A percentile compares a stretch with the other conserved stretches of the same genome.
These are phyloP conservation scores for Penicillium silybi DNA, from an alignment of 495 filamentous ascomycete species.

Conservation along the genomic window DNA sequence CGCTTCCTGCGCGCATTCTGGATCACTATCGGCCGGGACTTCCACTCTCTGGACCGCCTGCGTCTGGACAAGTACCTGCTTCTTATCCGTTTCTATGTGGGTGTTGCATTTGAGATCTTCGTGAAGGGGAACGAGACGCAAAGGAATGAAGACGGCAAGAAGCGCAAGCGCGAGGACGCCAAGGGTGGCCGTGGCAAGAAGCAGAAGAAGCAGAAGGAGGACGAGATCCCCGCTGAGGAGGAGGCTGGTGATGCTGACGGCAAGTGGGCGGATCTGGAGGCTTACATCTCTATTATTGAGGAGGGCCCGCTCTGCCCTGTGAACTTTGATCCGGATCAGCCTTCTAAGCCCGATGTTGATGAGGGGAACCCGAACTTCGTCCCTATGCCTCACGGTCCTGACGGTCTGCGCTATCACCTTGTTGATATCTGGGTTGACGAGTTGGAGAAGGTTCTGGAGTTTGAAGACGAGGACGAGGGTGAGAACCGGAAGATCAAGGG, in stretches of 20 bases:
- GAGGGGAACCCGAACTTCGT: conserved; percentile 31
- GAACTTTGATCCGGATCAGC: conserved; percentile 42
- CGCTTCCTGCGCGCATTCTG: conserved; percentile 76
- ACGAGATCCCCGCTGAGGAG: conserved; percentile 6
- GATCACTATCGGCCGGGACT: conserved; percentile 81
- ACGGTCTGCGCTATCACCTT: conserved; percentile 83
- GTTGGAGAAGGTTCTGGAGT: conserved; percentile 61
- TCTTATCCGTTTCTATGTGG: conserved; percentile 73
- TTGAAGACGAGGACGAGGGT: conserved; percentile 41
- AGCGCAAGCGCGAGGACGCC: conserved; percentile 25
- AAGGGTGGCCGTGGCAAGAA: conserved; percentile 45
- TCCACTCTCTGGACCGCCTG: conserved; percentile 75
- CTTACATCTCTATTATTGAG: conserved; percentile 41
- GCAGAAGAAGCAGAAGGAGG: conserved; percentile 26
- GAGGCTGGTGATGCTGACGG: conserved; percentile 31
- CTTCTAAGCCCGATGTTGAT: conserved; percentile 21
- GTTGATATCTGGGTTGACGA: conserved; percentile 91
- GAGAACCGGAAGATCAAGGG: conserved; percentile 33
- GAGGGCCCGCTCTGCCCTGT: conserved; percentile 42
- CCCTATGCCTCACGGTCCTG: conserved; percentile 54
- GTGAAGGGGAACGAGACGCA: conserved; percentile 26
- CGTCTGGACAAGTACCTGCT: conserved; percentile 92
- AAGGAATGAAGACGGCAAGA: conserved; percentile 17
- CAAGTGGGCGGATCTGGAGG: conserved; percentile 37
- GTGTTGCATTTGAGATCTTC: conserved; percentile 55